Conservation (phyloP, 129 eudicot species). For the Pseudognaphalium luteoalbum region DNA sequence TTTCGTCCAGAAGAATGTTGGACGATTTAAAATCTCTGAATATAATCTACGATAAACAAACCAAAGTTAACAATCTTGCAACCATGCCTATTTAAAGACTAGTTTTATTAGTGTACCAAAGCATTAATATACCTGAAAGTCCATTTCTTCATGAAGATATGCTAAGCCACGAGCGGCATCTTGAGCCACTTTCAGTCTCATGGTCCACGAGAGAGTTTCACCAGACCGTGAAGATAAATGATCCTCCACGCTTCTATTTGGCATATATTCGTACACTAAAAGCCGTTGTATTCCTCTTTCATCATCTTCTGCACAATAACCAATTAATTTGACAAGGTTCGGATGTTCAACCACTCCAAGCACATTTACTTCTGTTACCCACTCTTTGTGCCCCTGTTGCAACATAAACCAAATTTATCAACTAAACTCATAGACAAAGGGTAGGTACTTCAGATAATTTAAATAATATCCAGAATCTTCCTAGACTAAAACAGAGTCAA, state of each 20-base stretch:
- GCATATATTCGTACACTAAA: slow-evolving; percentile 74
- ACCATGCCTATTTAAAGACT: background rate
- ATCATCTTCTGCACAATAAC: slow-evolving; percentile 77
- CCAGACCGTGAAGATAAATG: slow-evolving; percentile 53
- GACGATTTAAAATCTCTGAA: slow-evolving; percentile 90
- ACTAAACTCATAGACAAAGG: background rate
- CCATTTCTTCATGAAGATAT: slow-evolving; percentile 85
- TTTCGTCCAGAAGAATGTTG: slow-evolving; percentile 75
- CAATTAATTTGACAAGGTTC: slow-evolving; percentile 74
- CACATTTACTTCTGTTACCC: slow-evolving; percentile 82
- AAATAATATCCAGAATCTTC: background rate
- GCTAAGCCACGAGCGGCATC: slow-evolving; percentile 89
- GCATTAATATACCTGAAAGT: slow-evolving; percentile 63
- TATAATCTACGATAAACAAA: slow-evolving; percentile 51
- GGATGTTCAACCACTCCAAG: slow-evolving; percentile 82
- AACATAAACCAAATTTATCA: background rate
- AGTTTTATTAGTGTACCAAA: background rate
- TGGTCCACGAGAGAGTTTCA: slow-evolving; percentile 68
- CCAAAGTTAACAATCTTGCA: background rate
- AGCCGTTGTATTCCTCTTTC: slow-evolving; percentile 75
- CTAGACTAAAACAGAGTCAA: background rate
- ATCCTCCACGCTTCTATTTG: slow-evolving; percentile 73
- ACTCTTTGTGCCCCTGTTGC: slow-evolving; percentile 77
- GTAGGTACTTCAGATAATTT: background rate
- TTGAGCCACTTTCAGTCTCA: slow-evolving; percentile 76